Evolutionary conservation across 208 protist genomes (phyloP), one percentile per base, ranked within the genome.

Genomic region (Trypanosoma scelopori): DNA sequence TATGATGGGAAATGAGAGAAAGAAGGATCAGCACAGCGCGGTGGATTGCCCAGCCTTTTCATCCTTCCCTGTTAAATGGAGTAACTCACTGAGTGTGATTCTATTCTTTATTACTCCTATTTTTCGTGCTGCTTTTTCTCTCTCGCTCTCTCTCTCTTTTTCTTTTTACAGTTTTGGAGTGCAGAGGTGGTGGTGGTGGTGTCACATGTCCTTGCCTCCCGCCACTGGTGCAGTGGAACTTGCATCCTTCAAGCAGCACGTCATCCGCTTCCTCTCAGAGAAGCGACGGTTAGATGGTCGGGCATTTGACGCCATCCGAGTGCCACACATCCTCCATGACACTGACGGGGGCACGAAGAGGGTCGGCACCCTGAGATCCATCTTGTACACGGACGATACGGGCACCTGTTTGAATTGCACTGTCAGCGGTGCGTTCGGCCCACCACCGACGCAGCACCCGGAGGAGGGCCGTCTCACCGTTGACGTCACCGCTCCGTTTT

Each of bases 201-300:
- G 37, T 43, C 32, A 23, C 9, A 94, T 94, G 89, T 91, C 85
- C 13, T 74, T 94, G 20, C 79, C 84, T 55, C 85, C 85, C 18
- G 81, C 84, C 65, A 94, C 89, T 13, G 85, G 83, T 57, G 71
- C 85, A 1, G 79, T 94, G 32, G 85, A 94, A 79, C 69, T 91
- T 62, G 69, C 43, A 12, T 76, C 83, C 20, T 94, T 83, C 61
- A 62, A 82, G 48, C 74, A 81, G 35, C 81, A 92, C 59, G 47
- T 79, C 32, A 37, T 62, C 16, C 77, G 64, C 45, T 73, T 78
- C 6, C 75, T 94, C 12, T 53, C 51, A 25, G 39, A 78, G 2
- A 67, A 70, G 0, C 75, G 82, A 57, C 78, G 89, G 5, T 59
- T 83, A 6, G 89, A 94, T 57, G 72, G 69, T n/a, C 80, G 89